Conservation (phyloP, 2,329 filamentous ascomycete genomes). For the Thelonectria blattea region DNA sequence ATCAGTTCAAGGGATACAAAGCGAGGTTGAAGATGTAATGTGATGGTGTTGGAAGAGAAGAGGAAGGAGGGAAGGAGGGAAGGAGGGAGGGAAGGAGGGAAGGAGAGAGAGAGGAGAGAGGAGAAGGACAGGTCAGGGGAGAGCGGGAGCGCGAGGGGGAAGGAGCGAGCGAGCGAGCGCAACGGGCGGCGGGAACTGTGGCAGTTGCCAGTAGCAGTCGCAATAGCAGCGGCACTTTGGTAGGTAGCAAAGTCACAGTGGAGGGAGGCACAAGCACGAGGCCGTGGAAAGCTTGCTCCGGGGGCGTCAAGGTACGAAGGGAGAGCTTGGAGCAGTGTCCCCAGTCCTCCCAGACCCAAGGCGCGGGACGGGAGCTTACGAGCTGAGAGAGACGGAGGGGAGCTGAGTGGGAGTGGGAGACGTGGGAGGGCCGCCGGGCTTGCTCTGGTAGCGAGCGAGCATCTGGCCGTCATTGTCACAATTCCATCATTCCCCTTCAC, state of each 20-base stretch:
- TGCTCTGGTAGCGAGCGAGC: neutral
- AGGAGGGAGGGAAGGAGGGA: slow-evolving; percentile 3
- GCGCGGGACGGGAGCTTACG: neutral
- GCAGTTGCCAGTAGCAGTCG: neutral
- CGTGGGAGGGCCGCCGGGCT: slow-evolving; percentile 2
- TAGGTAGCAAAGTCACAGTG: neutral
- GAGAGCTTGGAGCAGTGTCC: neutral
- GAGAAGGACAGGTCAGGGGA: slow-evolving; percentile 6
- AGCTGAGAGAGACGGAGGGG: slow-evolving; percentile 1
- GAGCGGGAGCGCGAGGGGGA: slow-evolving; percentile 1
- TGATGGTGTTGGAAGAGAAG: slow-evolving; percentile 1
- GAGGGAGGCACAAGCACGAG: neutral
- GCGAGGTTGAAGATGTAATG: slow-evolving; percentile 1
- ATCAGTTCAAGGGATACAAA: neutral
- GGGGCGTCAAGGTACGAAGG: neutral
- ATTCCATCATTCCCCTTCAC: slow-evolving; percentile 20
- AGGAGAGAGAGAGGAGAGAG: slow-evolving; percentile 13
- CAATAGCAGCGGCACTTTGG: too few species aligned
- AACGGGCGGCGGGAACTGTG: slow-evolving; percentile 9
- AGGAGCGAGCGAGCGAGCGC: slow-evolving; percentile 4
- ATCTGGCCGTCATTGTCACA: slow-evolving; percentile 4
- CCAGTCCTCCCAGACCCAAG: too few species aligned
- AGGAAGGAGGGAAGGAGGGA: slow-evolving; percentile 6
- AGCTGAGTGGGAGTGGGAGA: neutral
- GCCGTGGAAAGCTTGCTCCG: neutral